These are phyloP conservation scores for Xylaria acuta DNA, from an alignment of 495 filamentous ascomycete genomes.

Conservation along the genomic window DNA sequence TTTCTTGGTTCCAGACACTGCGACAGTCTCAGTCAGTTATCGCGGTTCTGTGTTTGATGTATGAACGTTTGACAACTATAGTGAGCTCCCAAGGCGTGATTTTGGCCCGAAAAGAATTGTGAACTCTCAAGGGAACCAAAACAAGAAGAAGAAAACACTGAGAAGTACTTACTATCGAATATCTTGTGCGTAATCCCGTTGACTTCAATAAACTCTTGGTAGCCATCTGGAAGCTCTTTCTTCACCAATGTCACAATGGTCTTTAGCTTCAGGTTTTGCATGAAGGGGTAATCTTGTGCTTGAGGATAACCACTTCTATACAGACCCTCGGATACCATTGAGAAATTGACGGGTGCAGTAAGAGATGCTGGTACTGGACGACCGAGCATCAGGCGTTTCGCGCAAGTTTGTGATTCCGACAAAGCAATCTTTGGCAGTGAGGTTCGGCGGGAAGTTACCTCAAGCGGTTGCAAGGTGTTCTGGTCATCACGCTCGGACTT, in stretches of 20 bases:
- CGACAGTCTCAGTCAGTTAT: not conserved
- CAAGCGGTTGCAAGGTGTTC: not conserved
- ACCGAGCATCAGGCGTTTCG: slow-evolving; percentile 30
- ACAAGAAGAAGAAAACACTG: too few relatives aligned
- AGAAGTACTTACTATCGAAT: slow-evolving; percentile 53
- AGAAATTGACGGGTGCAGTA: slow-evolving; percentile 64
- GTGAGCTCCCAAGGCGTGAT: not conserved
- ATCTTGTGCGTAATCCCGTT: slow-evolving; percentile 70
- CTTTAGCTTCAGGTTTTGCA: slow-evolving; percentile 69
- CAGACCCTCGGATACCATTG: slow-evolving; percentile 66
- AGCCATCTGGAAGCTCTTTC: slow-evolving; percentile 63
- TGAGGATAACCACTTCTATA: slow-evolving; percentile 81
- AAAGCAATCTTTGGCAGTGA: slow-evolving; percentile 12
- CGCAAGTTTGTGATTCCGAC: slow-evolving; percentile 28
- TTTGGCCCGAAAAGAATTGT: not conserved
- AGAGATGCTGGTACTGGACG: slow-evolving; percentile 23
- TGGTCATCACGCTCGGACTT: slow-evolving; percentile 6
- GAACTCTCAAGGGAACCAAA: not conserved
- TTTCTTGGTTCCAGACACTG: slow-evolving; percentile 77
- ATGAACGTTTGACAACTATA: not conserved
- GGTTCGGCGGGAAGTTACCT: slow-evolving; percentile 1
- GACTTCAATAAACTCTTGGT: slow-evolving; percentile 64
- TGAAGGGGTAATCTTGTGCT: slow-evolving; percentile 65
- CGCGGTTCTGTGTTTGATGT: not conserved
- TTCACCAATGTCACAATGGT: slow-evolving; percentile 82